phyloP scores from a whole-genome alignment of 352 stramenopile species.

The Pythium biforme region DNA sequence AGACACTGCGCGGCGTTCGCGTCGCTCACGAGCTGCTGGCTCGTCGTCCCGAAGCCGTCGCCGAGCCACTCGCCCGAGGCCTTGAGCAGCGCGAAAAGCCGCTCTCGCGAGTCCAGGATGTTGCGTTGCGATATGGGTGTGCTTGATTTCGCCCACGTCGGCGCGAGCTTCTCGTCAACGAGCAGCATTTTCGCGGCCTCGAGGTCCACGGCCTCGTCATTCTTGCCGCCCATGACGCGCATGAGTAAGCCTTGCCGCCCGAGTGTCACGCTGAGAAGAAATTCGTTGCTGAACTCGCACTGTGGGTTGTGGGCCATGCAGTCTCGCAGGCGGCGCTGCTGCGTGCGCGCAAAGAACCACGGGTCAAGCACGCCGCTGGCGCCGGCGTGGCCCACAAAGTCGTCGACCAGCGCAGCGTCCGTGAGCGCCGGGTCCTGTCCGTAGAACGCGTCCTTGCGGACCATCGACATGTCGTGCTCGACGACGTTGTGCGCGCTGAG shows the following conservation, averaged over 20 bases:
- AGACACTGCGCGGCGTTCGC: conserved; percentile 4
- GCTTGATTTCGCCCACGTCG: neutral
- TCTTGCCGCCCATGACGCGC: conserved; percentile 6
- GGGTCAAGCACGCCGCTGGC: neutral
- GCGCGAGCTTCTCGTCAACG: conserved; percentile 36
- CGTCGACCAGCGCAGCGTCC: conserved; percentile 29
- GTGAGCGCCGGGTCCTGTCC: conserved; percentile 32
- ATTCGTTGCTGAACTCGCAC: conserved; percentile 10
- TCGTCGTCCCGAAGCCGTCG: neutral
- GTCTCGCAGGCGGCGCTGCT: neutral
- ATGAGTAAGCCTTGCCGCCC: conserved; percentile 6
- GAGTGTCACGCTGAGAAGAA: neutral
- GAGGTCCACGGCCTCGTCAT: conserved; percentile 12
- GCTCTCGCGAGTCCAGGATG: neutral
- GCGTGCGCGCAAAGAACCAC: conserved; percentile 9
- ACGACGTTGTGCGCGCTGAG: conserved; percentile 42
- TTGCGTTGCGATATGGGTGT: conserved; percentile 1
- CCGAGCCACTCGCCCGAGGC: conserved; percentile 4
- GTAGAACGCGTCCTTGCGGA: conserved; percentile 38
- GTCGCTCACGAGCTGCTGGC: neutral
- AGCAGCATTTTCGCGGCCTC: conserved; percentile 32
- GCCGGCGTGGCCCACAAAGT: conserved; percentile 28
- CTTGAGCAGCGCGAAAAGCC: conserved; percentile 1
- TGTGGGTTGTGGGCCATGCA: conserved; percentile 4
- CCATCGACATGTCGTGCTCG: conserved; percentile 52